These are phyloP conservation scores for Leccinellum luteum DNA, from an alignment of 768 basidiomycete genomes.

Conservation along the genomic window DNA sequence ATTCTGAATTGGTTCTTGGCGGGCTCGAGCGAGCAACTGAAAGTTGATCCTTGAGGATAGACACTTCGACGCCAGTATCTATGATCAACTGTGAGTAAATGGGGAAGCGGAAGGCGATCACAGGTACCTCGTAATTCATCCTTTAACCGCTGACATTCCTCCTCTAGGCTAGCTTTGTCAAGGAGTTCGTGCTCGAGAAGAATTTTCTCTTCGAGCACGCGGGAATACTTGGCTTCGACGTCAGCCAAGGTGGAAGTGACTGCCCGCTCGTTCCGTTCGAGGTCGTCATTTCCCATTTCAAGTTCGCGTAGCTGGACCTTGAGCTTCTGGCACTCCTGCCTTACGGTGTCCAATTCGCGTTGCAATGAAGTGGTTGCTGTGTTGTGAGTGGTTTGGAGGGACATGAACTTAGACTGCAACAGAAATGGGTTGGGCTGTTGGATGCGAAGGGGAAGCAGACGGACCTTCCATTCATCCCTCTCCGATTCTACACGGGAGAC, in stretches of 20 bases:
- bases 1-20: conserved; percentile 25
- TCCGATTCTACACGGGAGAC: conserved; percentile 68
- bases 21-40: conserved; percentile 36
- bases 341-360: conserved; percentile 80
- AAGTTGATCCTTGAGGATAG: conserved; percentile 78
- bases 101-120: conserved; percentile 10
- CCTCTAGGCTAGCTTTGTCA: conserved; percentile 86
- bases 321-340: conserved; percentile 67
- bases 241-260: conserved; percentile 80
- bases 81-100: conserved; percentile 15
- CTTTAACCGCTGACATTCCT: conserved; percentile 84
- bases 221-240: conserved; percentile 85
- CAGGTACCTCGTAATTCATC: conserved; percentile 91
- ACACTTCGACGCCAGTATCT: conserved; percentile 87
- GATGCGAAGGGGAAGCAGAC: conserved; percentile 29
- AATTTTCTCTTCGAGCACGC: conserved; percentile 94
- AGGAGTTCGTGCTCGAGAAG: conserved; percentile 93
- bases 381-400: conserved; percentile 86
- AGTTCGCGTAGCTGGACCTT: conserved; percentile 81
- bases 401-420: conserved; percentile 74
- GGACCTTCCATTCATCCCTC: conserved; percentile 91
- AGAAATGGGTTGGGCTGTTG: neutral
- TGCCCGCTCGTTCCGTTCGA: conserved; percentile 91
- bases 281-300: conserved; percentile 97
- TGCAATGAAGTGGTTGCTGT: conserved; percentile 89